Evolutionary conservation across 345 rosid genomes (phyloP).

Genomic region (Sonneratia caseolaris): DNA sequence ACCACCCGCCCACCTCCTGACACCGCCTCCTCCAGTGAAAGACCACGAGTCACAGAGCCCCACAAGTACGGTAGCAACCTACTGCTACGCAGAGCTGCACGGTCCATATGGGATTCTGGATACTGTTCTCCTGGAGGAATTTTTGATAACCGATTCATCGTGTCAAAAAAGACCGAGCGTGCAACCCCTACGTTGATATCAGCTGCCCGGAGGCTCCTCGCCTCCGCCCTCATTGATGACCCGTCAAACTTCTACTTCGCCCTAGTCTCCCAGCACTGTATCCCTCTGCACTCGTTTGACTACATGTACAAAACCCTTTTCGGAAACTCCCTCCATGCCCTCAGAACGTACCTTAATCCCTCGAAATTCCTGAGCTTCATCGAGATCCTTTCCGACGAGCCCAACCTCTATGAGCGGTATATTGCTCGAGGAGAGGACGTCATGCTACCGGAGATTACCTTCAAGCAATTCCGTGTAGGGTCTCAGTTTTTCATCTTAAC

Average conservation of each 20-base stretch:
- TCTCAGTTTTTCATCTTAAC: conserved; percentile 76
- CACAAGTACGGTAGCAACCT: background rate
- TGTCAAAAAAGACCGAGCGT: conserved; percentile 49
- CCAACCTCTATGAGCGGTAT: conserved; percentile 53
- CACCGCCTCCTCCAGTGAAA: background rate
- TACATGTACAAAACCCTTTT: conserved; percentile 53
- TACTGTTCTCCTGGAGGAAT: conserved; percentile 11
- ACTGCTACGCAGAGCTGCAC: background rate
- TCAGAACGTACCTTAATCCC: conserved; percentile 26
- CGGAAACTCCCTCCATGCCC: conserved; percentile 17
- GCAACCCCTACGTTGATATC: conserved; percentile 62
- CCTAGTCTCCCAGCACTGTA: conserved; percentile 62
- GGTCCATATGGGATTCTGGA: conserved; percentile 5
- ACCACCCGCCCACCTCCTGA: background rate
- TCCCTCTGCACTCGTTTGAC: conserved; percentile 73
- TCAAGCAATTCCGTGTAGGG: conserved; percentile 57
- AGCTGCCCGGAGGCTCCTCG: conserved; percentile 68
- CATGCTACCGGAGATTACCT: conserved; percentile 64
- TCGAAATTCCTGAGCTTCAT: conserved; percentile 43
- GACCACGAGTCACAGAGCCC: background rate
- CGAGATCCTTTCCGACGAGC: conserved; percentile 57
- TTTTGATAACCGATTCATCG: conserved; percentile 43
- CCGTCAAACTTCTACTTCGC: conserved; percentile 75
- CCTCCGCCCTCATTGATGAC: conserved; percentile 69
- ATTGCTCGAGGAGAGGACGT: conserved; percentile 44